phyloP scores from a whole-genome alignment of 805 yeast species.

The Candida ovalis region DNA sequence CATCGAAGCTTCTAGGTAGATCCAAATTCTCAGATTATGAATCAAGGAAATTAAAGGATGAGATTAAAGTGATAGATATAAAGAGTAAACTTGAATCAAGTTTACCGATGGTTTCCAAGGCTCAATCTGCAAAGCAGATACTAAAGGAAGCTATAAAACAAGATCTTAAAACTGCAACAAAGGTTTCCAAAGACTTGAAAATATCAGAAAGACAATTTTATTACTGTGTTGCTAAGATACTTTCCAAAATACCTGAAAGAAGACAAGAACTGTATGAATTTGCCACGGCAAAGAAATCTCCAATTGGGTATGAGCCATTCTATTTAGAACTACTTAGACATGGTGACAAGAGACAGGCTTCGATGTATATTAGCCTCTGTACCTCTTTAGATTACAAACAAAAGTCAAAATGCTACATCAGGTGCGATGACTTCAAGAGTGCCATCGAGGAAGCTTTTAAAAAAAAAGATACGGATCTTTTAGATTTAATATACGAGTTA shows the following conservation, averaged over 20 bases:
- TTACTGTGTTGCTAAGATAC: slow-evolving; percentile 47
- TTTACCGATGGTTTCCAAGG: neutral
- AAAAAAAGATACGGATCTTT: slow-evolving; percentile 37
- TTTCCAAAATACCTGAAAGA: slow-evolving; percentile 47
- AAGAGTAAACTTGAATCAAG: slow-evolving; percentile 37
- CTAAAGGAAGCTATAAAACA: slow-evolving; percentile 40
- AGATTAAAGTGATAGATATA: slow-evolving; percentile 36
- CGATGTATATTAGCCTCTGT: slow-evolving; percentile 55
- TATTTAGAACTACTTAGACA: slow-evolving; percentile 48
- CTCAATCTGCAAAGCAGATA: slow-evolving; percentile 43
- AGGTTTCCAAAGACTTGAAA: slow-evolving; percentile 49
- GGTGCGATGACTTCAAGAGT: slow-evolving; percentile 46
- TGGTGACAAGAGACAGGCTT: slow-evolving; percentile 58
- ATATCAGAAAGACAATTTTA: slow-evolving; percentile 56
- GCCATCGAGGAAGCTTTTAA: slow-evolving; percentile 50
- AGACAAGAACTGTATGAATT: slow-evolving; percentile 50
- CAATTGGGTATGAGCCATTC: slow-evolving; percentile 69
- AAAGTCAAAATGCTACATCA: slow-evolving; percentile 46
- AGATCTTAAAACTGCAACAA: slow-evolving; percentile 48
- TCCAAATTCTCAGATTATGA: slow-evolving; percentile 33
- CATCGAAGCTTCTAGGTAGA: slow-evolving; percentile 30
- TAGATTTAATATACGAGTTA: slow-evolving; percentile 25
- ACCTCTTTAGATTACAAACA: slow-evolving; percentile 40
- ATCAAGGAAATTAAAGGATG: slow-evolving; percentile 40
- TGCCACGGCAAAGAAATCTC: slow-evolving; percentile 51